Evolutionary conservation across 2,329 filamentous ascomycete species (phyloP), one percentile per base, ranked within the genome.

Genomic region (Fusarium verrucosum): DNA sequence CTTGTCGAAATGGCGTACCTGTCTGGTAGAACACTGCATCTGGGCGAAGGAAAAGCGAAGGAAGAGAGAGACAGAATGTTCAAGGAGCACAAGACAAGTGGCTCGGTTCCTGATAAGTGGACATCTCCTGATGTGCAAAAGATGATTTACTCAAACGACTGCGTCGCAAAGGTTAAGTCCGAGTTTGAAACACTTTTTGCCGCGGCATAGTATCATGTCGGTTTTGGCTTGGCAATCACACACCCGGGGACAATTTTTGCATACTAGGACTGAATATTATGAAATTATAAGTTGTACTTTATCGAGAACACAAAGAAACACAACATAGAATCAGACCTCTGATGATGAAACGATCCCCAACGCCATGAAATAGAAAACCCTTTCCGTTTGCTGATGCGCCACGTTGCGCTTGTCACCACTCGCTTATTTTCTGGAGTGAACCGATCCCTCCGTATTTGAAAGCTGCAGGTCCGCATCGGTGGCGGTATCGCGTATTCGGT

Each of bases 61-160:
- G 83, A 86, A 72, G 84, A 87, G 77, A 79, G 86, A 32, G 86
- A 88, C 68, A 80, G 77, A 52, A 79, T 81, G 76, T 86, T 88
- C 72, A 82, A 81, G 37, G 78, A 82, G 50, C 79, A 84, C 60
- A 81, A 79, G 66, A 79, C 69, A 73, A 83, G 81, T 71, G 80
- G 76, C 61, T 81, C 77, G 53, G 84, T 84, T 58, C 87, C 87
- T 4, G 88, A 90, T 76, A 90, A 89, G 78, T 90, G 88, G 88
- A 87, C 87, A 4, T 89, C 88, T 74, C 86, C 87, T 10, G 87
- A 90, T 69, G 86, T 90, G 37, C 88, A 90, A 75, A 82, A 83
- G 74, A 84, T 85, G 81, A 85, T 90, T 59, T 90, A 90, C 74
- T 82, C 83, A 11, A 81, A 87, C 70, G 87, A 90, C 74, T 88